Evolutionary conservation across 495 filamentous ascomycete species (phyloP), one percentile per base, ranked within the genome.

Genomic region (Lasiosphaeriaceae sp.): DNA sequence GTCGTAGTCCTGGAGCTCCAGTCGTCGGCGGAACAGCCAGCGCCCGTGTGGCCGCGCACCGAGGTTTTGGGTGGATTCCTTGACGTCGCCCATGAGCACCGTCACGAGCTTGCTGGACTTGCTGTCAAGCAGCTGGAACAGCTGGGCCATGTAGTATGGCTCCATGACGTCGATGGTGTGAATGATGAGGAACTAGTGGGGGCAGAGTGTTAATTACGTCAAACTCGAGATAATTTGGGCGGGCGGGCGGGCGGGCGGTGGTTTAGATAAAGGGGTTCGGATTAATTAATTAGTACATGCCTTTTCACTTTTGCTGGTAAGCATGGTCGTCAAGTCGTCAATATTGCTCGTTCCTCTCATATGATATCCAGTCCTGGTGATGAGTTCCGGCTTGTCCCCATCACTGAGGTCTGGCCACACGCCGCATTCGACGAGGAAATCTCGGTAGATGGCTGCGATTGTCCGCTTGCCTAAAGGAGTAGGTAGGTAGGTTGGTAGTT

Each of bases 61-160:
- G 49, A 88, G 86, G 64, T 89, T 85, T 6, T 72, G 73, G 57
- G 86, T 81, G 82, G 86, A 86, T 21, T 79, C 66, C 21, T 78
- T 76, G 44, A 77, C 77, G 63, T 86, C 87, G 8, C 86, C 85
- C 0, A 83, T 83, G 6, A 87, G 63, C 44, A 87, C 75, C 51
- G 88, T 77, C 2, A 83, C 83, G 24, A 88, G 59, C 44, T 58
- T 17, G 3, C 4, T 31, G 4, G 26, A 31, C 26, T 31, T 31
- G 26, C 26, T 3, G 26, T 4, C 43, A 19, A 47, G 43, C 11
- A 48, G 31, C 23, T 37, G 22, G 41, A 47, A 48, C 2, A 31
- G 4, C 26, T 31, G 26, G 3, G 26, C 26, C 26, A 31, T 31
- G 9, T 31, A 31, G 9, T 31, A 31, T 31, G 26, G 26, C 26